Conservation (phyloP, 192 early-diverging fungal species). For the Funneliformis geosporum region DNA sequence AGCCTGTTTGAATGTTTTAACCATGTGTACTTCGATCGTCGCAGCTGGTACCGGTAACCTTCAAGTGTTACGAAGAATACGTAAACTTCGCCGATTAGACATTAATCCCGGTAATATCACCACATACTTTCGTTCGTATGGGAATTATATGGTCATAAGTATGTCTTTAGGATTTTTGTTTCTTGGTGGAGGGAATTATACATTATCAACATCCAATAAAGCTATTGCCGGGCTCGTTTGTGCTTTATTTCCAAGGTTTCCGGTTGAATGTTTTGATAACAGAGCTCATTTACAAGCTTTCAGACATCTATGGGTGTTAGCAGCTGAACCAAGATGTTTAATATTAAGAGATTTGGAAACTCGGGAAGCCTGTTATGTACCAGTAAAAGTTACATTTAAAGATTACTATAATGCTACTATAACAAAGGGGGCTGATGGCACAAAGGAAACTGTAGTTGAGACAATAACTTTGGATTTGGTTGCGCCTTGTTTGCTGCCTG, state of each 20-base stretch:
- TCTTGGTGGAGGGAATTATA: constrained; percentile 68
- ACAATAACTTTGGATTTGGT: constrained; percentile 36
- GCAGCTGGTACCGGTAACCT: constrained; percentile 82
- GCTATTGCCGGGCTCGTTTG: constrained; percentile 70
- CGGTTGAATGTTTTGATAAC: constrained; percentile 58
- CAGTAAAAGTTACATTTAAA: constrained; percentile 51
- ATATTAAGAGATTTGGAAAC: constrained; percentile 67
- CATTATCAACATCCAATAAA: constrained; percentile 62
- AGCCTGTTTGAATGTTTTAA: constrained; percentile 69
- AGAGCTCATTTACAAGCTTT: constrained; percentile 71
- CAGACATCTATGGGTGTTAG: constrained; percentile 80
- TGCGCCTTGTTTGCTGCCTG: constrained; percentile 65
- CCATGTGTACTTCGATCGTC: constrained; percentile 65
- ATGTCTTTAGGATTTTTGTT: constrained; percentile 83
- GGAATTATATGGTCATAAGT: constrained; percentile 67
- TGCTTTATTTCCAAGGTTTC: constrained; percentile 68
- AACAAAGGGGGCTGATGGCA: constrained; percentile 6
- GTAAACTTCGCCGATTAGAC: constrained; percentile 51
- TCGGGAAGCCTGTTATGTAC: constrained; percentile 52
- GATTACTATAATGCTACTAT: constrained; percentile 29
- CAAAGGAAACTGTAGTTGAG: background rate
- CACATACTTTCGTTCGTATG: constrained; percentile 52
- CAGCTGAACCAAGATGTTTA: constrained; percentile 68
- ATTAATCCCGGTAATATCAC: constrained; percentile 16
- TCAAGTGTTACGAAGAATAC: constrained; percentile 59